These are phyloP conservation scores for Fagus sylvatica DNA, from an alignment of 306 rosid genomes.

Conservation along the genomic window DNA sequence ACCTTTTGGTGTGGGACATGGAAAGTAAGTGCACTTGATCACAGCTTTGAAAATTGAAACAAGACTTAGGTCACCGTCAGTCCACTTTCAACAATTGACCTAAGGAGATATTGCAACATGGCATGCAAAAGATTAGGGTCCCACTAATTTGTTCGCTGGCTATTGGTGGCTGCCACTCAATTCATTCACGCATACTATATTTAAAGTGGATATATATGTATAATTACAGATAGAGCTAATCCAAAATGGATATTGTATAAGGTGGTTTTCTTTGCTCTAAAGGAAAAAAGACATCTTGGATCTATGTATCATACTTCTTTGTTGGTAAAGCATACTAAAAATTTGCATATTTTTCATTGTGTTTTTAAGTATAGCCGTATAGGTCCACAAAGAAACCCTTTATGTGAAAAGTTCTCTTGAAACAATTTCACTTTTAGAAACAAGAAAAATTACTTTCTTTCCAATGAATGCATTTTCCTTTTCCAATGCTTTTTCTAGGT, in stretches of 20 bases:
- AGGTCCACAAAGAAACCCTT: too few species aligned
- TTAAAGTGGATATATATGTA: background rate
- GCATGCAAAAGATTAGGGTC: slow-evolving; percentile 14
- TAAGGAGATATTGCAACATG: slow-evolving; percentile 17
- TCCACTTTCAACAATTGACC: background rate
- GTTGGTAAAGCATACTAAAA: too few species aligned
- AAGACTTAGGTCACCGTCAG: background rate
- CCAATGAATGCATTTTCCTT: background rate
- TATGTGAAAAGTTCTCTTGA: too few species aligned
- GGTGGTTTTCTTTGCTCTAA: background rate
- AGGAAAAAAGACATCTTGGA: background rate
- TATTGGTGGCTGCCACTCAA: background rate
- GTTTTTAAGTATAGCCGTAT: too few species aligned
- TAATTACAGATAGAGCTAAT: too few species aligned
- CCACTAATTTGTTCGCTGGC: slow-evolving; percentile 21
- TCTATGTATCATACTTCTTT: too few species aligned
- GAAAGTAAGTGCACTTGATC: background rate
- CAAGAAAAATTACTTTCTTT: background rate
- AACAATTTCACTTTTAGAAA: too few species aligned
- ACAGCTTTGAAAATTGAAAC: background rate
- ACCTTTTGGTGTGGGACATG: too few species aligned
- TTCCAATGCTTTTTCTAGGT: too few species aligned
- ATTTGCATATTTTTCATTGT: too few species aligned
- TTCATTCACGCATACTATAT: background rate
- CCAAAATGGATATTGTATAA: background rate